A percentile compares a stretch with the other conserved stretches of the same genome.
phyloP scores from a whole-genome alignment of 2,329 filamentous ascomycete genomes.

The Colletotrichum magnum region DNA sequence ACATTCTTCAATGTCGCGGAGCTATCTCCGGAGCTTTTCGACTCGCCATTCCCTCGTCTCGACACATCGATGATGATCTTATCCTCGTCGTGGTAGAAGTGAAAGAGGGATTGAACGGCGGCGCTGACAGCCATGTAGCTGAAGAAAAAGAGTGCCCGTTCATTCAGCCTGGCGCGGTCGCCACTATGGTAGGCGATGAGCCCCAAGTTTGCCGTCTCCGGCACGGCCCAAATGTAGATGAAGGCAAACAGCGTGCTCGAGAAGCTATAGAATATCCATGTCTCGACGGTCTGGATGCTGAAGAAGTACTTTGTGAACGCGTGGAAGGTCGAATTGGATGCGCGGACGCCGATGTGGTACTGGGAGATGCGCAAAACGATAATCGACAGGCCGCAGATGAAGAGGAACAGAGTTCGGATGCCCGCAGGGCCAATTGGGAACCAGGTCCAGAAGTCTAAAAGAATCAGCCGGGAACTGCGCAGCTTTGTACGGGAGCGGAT shows the following conservation, averaged over 20 bases:
- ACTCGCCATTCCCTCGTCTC: slow-evolving; percentile 44
- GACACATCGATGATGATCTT: slow-evolving; percentile 66
- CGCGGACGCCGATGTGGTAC: slow-evolving; percentile 81
- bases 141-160: slow-evolving; percentile 86
- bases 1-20: slow-evolving; percentile 52
- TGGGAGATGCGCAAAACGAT: slow-evolving; percentile 90
- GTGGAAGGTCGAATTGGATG: slow-evolving; percentile 76
- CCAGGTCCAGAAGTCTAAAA: slow-evolving; percentile 84
- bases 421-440: slow-evolving; percentile 85
- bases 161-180: slow-evolving; percentile 85
- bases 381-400: slow-evolving; percentile 81
- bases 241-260: slow-evolving; percentile 87
- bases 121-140: slow-evolving; percentile 79
- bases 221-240: slow-evolving; percentile 82
- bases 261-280: slow-evolving; percentile 80
- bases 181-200: slow-evolving; percentile 81
- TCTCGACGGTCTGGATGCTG: slow-evolving; percentile 75
- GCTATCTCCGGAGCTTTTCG: slow-evolving; percentile 28
- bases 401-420: slow-evolving; percentile 81
- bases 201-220: slow-evolving; percentile 72
- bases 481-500: slow-evolving; percentile 18
- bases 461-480: slow-evolving; percentile 28
- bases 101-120: slow-evolving; percentile 75
- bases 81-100: slow-evolving; percentile 83
- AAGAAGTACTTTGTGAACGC: slow-evolving; percentile 73